Base-by-base conservation (phyloP, 352 stramenopile species). In the Phytophthora citrophthora region DNA sequence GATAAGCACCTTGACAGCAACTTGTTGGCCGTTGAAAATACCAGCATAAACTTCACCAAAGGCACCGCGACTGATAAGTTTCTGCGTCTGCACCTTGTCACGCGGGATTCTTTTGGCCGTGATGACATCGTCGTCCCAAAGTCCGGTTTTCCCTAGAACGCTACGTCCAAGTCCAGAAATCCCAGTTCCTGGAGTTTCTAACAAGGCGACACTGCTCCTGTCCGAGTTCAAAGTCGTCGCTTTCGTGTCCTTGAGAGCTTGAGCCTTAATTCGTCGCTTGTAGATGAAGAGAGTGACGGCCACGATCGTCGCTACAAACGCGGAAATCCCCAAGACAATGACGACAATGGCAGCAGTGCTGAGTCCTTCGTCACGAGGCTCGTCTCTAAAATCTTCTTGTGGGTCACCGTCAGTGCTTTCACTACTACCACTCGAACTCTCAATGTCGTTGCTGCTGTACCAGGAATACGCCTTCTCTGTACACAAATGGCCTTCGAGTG, bases 1-100 rank as follows among this genome's bases (percentile, higher is more conserved):
- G 4, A 62, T 34, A 41, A 73, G 24, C 55, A 83, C 73, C 60
- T 88, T 88, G 62, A 88, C 69, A 1, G 73, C 78, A 16, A 88
- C 76, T n/a, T 62, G 47, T 7, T 80, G 36, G 10, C 53, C 64
- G 24, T 76, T 73, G 54, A 77, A 88, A 8, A 62, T 56, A 7
- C 73, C 73, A 0, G 54, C 23, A 26, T 79, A 72, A 6, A 85
- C 76, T 60, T 82, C 63, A 3, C 76, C 76, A 36, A 75, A 82
- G 4, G 63, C 76, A 6, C 76, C 70, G 20, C 68, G 66, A 41
- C 70, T 82, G 39, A 85, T 65, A 4, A 80, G 58, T 36, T 58
- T 56, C 13, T 72, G 58, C 4, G 57, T 50, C 34, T 69, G 48
- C 23, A 85, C 62, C 38, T 79, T 78, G 24, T 82, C 67, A 26